Evolutionary conservation across 2,329 filamentous ascomycete genomes (phyloP).

Genomic region (Pseudogymnoascus sp.): DNA sequence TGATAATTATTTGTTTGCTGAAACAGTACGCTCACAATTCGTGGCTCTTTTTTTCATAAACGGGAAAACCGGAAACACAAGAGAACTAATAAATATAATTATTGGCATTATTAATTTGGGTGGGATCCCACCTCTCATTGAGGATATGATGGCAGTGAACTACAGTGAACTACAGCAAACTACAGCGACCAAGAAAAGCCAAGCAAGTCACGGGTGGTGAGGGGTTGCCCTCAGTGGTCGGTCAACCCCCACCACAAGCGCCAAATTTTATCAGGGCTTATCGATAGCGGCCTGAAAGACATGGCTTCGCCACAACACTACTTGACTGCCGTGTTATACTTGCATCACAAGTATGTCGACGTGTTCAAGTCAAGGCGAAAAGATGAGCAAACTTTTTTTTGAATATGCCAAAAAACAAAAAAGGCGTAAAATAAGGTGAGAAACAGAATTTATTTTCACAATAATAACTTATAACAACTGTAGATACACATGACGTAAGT

Average conservation of each 20-base stretch:
- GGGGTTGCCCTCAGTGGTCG: slow-evolving; percentile 7
- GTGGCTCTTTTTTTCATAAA: neutral
- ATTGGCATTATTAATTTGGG: slow-evolving; percentile 8
- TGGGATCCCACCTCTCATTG: neutral
- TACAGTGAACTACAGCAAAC: too few species aligned
- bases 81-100: neutral
- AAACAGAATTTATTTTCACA: neutral
- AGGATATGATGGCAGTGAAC: neutral
- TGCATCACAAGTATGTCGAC: neutral
- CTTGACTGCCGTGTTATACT: neutral
- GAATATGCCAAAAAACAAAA: neutral
- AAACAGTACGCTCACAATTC: neutral
- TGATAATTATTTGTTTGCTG: neutral
- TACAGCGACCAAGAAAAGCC: slow-evolving; percentile 1
- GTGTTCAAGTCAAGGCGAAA: neutral
- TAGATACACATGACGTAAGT: neutral
- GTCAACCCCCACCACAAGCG: slow-evolving; percentile 6
- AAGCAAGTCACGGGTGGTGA: neutral
- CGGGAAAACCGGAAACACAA: neutral
- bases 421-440: neutral
- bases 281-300: slow-evolving; percentile 1
- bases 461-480: neutral
- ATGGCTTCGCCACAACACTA: neutral
- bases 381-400: neutral
- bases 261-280: neutral